These are phyloP conservation scores for Caulochytrium protostelioides DNA, from an alignment of 371 early-diverging fungal genomes.

Conservation along the genomic window DNA sequence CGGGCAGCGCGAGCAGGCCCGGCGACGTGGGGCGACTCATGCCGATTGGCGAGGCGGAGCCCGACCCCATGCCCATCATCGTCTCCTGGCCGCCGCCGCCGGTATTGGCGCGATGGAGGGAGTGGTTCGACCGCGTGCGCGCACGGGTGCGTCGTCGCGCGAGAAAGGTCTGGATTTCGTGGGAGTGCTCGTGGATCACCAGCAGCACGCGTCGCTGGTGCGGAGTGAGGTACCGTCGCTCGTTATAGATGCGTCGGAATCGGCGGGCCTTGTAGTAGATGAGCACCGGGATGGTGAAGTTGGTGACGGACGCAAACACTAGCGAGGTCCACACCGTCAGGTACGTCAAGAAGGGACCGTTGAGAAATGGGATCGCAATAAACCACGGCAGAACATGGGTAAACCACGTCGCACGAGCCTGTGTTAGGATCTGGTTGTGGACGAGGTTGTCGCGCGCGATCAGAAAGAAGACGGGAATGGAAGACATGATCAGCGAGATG, in stretches of 20 bases:
- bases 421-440: slow-evolving; percentile 2
- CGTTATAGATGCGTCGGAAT: slow-evolving; percentile 10
- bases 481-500: slow-evolving; percentile 6
- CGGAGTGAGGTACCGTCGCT: too few species aligned
- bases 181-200: too few species aligned
- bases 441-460: slow-evolving; percentile 6
- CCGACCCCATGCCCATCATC: too few species aligned
- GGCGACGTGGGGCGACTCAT: too few species aligned
- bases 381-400: slow-evolving; percentile 6
- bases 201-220: too few species aligned
- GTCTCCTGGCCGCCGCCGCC: too few species aligned
- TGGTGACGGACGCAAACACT: slow-evolving; percentile 8
- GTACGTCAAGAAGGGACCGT: slow-evolving; percentile 2
- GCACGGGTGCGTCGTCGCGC: too few species aligned
- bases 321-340: slow-evolving; percentile 9
- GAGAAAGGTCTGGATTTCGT: too few species aligned
- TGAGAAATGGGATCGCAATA: slow-evolving; percentile 9
- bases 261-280: slow-evolving; percentile 9
- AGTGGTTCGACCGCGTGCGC: too few species aligned
- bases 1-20: too few species aligned
- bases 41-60: too few species aligned
- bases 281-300: slow-evolving; percentile 12
- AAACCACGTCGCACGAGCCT: not conserved
- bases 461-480: slow-evolving; percentile 8
- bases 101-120: too few species aligned